These are phyloP conservation scores for Agaricales sp. DNA, from an alignment of 1,284 basidiomycete species.

Conservation along the genomic window DNA sequence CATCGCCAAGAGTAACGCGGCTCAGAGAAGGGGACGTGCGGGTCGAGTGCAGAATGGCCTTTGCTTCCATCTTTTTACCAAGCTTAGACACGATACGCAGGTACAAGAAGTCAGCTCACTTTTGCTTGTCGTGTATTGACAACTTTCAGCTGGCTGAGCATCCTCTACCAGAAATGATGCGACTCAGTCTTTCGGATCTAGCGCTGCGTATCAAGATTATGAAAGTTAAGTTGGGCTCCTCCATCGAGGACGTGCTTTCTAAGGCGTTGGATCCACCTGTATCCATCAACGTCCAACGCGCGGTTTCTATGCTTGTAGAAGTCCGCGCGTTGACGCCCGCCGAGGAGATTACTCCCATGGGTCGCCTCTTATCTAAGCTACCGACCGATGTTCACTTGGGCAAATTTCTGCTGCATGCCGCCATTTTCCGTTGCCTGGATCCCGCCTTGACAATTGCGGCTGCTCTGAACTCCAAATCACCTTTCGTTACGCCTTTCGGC, in stretches of 20 bases:
- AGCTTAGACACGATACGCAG: conserved; percentile 71
- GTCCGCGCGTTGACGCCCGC: conserved; percentile 75
- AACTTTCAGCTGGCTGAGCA: conserved; percentile 72
- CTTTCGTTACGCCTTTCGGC: conserved; percentile 87
- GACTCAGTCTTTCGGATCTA: conserved; percentile 89
- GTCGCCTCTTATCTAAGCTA: conserved; percentile 82
- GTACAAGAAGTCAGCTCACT: conserved; percentile 29
- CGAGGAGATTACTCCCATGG: conserved; percentile 96
- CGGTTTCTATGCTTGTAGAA: conserved; percentile 86
- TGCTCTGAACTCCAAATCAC: conserved; percentile 87
- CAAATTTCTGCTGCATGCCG: conserved; percentile 86
- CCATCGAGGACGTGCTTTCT: conserved; percentile 86
- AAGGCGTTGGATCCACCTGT: conserved; percentile 88
- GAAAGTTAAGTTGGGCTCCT: conserved; percentile 79
- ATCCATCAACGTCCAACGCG: conserved; percentile 83
- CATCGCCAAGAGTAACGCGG: conserved; percentile 88
- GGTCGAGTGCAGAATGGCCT: conserved; percentile 89
- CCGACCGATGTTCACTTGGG: conserved; percentile 96
- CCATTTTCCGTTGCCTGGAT: conserved; percentile 85
- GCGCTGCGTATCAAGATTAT: conserved; percentile 96
- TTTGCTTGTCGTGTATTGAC: conserved; percentile 20
- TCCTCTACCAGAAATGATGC: conserved; percentile 93
- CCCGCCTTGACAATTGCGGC: conserved; percentile 95
- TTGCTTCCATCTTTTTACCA: conserved; percentile 96
- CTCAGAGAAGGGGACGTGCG: conserved; percentile 85